Conservation (phyloP, 768 basidiomycete genomes). For the Suillus americanus region DNA sequence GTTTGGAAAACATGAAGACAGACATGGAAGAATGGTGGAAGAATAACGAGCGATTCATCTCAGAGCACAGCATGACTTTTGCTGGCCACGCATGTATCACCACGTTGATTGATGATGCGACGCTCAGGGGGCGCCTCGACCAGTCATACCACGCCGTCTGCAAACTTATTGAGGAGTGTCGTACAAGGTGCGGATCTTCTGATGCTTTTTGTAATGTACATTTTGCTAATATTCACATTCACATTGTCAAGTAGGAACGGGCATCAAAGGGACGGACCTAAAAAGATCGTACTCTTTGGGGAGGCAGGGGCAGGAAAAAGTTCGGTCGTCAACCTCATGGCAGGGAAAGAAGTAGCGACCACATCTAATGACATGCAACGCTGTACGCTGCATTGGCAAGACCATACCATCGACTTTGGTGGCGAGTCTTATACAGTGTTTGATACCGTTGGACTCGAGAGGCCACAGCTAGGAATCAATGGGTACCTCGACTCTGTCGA, state of each 20-base stretch:
- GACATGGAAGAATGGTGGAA: constrained; percentile 42
- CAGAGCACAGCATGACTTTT: constrained; percentile 32
- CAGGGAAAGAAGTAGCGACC: constrained; percentile 24
- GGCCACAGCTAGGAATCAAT: constrained; percentile 28
- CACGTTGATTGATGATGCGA: constrained; percentile 24
- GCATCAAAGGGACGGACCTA: constrained; percentile 10
- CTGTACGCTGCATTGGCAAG: constrained; percentile 32
- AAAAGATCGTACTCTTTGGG: constrained; percentile 31
- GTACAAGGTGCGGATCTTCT: neutral
- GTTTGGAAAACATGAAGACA: constrained; percentile 30
- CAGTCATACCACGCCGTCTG: constrained; percentile 23
- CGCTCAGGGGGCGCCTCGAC: constrained; percentile 19
- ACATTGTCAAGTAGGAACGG: neutral
- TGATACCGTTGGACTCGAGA: constrained; percentile 32
- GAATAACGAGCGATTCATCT: constrained; percentile 29
- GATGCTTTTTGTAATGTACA: neutral
- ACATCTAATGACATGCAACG: constrained; percentile 33
- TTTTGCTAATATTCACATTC: neutral
- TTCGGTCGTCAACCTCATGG: constrained; percentile 44
- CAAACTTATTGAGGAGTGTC: constrained; percentile 14
- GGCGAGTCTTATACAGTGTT: constrained; percentile 22
- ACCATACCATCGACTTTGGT: constrained; percentile 20
- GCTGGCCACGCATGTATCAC: constrained; percentile 40
- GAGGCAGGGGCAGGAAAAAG: constrained; percentile 41
- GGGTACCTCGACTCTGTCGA: constrained; percentile 29